These are phyloP conservation scores for Isabelozyma rhagii DNA, from an alignment of 805 yeast species.

Conservation along the genomic window DNA sequence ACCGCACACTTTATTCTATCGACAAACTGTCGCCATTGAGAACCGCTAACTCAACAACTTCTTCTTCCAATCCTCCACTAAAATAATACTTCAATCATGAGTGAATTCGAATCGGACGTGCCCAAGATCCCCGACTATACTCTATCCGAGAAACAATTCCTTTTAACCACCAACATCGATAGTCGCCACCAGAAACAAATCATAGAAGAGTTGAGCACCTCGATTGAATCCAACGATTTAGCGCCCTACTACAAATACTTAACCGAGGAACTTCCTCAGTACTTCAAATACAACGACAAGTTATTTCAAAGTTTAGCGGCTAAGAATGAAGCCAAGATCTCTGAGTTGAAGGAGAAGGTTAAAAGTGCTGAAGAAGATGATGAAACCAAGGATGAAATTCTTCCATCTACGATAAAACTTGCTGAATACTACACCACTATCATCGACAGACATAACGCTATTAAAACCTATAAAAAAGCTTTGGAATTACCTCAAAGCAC, in stretches of 20 bases:
- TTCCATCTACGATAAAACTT: conserved; percentile 70
- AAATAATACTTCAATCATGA: conserved; percentile 16
- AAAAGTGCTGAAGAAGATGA: conserved; percentile 59
- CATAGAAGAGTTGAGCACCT: conserved; percentile 43
- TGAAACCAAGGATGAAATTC: conserved; percentile 83
- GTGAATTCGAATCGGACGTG: conserved; percentile 44
- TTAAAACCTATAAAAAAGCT: conserved; percentile 65
- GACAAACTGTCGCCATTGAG: not conserved
- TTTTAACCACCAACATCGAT: conserved; percentile 41
- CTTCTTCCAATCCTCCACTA: not conserved
- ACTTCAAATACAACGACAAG: conserved; percentile 56
- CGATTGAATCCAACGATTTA: conserved; percentile 60
- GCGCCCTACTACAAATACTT: conserved; percentile 82
- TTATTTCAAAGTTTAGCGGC: conserved; percentile 49
- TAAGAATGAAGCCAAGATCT: conserved; percentile 55
- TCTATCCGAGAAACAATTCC: conserved; percentile 77
- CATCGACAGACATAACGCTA: conserved; percentile 76
- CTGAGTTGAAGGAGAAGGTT: conserved; percentile 51
- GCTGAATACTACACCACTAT: conserved; percentile 87
- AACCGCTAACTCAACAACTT: not conserved
- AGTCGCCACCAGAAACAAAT: conserved; percentile 40
- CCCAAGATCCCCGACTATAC: conserved; percentile 75
- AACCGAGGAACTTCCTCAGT: conserved; percentile 25
- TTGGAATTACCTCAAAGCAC: conserved; percentile 77
- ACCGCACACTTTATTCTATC: too few species aligned